phyloP scores from a whole-genome alignment of 2,329 filamentous ascomycete species.

The Mycogone perniciosa region DNA sequence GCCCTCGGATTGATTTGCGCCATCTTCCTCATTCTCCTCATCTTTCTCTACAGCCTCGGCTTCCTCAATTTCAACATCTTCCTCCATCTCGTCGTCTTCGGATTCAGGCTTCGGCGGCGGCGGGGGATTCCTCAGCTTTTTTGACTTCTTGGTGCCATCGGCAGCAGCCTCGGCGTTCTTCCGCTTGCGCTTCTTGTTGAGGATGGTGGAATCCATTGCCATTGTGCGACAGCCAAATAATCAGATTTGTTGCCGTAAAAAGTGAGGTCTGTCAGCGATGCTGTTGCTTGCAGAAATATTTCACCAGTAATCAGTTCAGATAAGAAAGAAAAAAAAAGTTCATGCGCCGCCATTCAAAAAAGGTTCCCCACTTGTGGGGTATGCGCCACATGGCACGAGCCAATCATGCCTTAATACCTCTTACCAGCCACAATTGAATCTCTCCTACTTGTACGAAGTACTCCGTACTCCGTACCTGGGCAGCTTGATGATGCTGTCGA shows the following conservation, averaged over 20 bases:
- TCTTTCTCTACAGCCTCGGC: conserved; percentile 19
- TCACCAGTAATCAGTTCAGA: conserved; percentile 13
- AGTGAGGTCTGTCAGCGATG: not conserved
- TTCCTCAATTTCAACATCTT: conserved; percentile 24
- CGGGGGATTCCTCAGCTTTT: conserved; percentile 37
- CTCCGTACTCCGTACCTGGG: too few relatives aligned
- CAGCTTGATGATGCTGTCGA: not conserved
- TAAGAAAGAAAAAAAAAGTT: conserved; percentile 18
- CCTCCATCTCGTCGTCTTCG: conserved; percentile 23
- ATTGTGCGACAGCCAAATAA: conserved; percentile 10
- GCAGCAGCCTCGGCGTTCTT: conserved; percentile 28
- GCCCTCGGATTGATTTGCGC: conserved; percentile 21
- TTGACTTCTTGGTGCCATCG: conserved; percentile 18
- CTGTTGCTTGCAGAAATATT: conserved; percentile 10
- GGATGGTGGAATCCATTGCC: conserved; percentile 28
- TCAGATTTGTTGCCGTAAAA: not conserved
- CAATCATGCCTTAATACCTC: conserved; percentile 1
- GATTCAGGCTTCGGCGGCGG: conserved; percentile 18
- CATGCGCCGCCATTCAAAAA: conserved; percentile 6
- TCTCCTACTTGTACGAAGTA: not conserved
- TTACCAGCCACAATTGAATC: conserved; percentile 9
- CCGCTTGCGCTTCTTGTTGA: conserved; percentile 41
- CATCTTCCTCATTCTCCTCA: conserved; percentile 18
- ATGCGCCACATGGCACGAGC: conserved; percentile 12
- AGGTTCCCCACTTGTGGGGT: conserved; percentile 9